Evolutionary conservation across 768 basidiomycete genomes (phyloP), one percentile per base, ranked within the genome.

Genomic region (Pisolithus microcarpus): DNA sequence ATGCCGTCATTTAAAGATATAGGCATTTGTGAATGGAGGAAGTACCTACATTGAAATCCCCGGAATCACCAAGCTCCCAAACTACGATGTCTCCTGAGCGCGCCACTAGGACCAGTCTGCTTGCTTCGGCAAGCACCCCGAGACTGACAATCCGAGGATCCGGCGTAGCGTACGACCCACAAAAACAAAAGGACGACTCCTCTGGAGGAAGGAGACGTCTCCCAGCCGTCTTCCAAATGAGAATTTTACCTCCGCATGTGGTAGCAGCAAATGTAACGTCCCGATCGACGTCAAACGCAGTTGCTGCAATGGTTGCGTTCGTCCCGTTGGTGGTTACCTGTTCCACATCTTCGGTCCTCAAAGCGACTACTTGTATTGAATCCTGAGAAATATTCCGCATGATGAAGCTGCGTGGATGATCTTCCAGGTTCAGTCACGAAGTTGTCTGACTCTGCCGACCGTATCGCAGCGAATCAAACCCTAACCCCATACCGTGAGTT

Each of bases 21-120:
- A 47, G 16, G 28, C 19, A 10, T 5, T 23, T n/a, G n/a, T 23
- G 26, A 30, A 24, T 16, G 23, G 46, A 15, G 28, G 44, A 7
- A 43, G 26, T 26, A 68, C 75, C 55, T 57, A 84, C 80, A 50
- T 67, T 53, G 38, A 75, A 61, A 38, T 67, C 57, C 34, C 77
- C 70, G 47, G 38, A 55, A 18, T 81, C 74, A 49, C 80, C 74
- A 43, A 88, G 58, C 13, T 77, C 69, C 43, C 87, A 64, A 38
- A 82, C 81, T 8, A 80, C 81, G 50, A 98, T 91, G 60, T 96
- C 94, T 46, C 95, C 95, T 7, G 80, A 78, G 7, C 81, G 75
- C 56, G 83, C 81, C 13, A 95, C 76, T 8, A 84, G 64, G 5
- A 76, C 80, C 9, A 97, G 68, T 2, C 75, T 72, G 44, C 81